phyloP scores from a whole-genome alignment of 1,284 basidiomycete species.

The Leccinum angustisporum region DNA sequence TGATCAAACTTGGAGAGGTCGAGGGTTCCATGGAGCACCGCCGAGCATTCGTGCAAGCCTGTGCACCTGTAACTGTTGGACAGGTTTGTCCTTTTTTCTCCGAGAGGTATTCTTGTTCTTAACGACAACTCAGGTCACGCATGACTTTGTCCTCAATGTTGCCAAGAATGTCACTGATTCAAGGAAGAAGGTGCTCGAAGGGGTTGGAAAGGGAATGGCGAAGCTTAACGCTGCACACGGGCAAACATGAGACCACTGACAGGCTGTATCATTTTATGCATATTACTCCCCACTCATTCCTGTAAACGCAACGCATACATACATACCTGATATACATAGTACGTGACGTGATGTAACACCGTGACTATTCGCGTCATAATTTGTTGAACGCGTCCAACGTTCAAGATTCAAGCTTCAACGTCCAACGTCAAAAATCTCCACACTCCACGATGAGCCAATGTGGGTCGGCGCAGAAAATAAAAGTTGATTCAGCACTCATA shows the following conservation, averaged over 20 bases:
- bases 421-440: not conserved
- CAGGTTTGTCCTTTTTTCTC: slow-evolving; percentile 40
- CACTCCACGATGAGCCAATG: slow-evolving; percentile 43
- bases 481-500: slow-evolving; percentile 2
- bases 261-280: slow-evolving; percentile 8
- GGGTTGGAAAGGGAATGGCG: slow-evolving; percentile 63
- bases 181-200: slow-evolving; percentile 68
- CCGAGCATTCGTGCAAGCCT: slow-evolving; percentile 51
- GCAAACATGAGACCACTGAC: slow-evolving; percentile 20
- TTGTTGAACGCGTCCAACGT: slow-evolving; percentile 14
- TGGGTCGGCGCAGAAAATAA: slow-evolving; percentile 22
- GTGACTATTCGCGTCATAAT: slow-evolving; percentile 32
- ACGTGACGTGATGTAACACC: slow-evolving; percentile 20
- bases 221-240: slow-evolving; percentile 52
- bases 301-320: slow-evolving; percentile 18
- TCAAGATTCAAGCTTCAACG: no score
- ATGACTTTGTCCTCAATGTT: slow-evolving; percentile 60
- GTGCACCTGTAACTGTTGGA: slow-evolving; percentile 39
- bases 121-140: slow-evolving; percentile 49
- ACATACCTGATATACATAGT: not conserved
- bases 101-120: not conserved
- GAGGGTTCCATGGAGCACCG: slow-evolving; percentile 53
- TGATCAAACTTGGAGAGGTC: slow-evolving; percentile 50
- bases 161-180: slow-evolving; percentile 67
- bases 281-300: slow-evolving; percentile 31